Evolutionary conservation across 106 monocot genomes (phyloP).

Genomic region (Dendrobium catenatum): DNA sequence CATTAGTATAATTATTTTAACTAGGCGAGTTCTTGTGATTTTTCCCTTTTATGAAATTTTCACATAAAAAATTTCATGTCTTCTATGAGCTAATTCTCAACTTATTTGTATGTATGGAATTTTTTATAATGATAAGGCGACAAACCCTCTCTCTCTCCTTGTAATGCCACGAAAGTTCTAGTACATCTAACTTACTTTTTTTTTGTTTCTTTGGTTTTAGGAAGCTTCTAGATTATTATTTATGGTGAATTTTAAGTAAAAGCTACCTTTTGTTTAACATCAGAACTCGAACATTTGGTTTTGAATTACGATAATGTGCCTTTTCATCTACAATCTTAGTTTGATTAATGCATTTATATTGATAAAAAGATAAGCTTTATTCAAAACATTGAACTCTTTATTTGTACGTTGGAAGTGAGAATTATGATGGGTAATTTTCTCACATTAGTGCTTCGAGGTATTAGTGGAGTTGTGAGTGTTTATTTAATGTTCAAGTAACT

Average conservation of each 20-base stretch:
- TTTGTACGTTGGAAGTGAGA: background rate
- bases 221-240: background rate
- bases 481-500: too few species aligned
- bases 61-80: too few species aligned
- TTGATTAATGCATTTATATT: background rate
- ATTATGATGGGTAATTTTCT: background rate
- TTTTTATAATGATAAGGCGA: too few species aligned
- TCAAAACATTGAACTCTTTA: background rate
- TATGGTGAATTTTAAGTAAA: background rate
- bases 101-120: too few species aligned
- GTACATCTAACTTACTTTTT: too few species aligned
- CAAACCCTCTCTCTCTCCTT: too few species aligned
- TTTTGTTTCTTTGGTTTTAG: background rate
- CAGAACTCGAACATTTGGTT: background rate
- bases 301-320: background rate
- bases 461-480: background rate
- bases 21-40: too few species aligned
- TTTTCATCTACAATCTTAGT: conserved; percentile 1
- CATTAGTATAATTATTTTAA: too few species aligned
- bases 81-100: too few species aligned
- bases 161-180: too few species aligned
- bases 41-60: too few species aligned
- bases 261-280: background rate
- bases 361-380: background rate
- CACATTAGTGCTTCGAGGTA: background rate